These are phyloP conservation scores for Curvularia hawaiiensis DNA, from an alignment of 2,329 filamentous ascomycete genomes.

Conservation along the genomic window DNA sequence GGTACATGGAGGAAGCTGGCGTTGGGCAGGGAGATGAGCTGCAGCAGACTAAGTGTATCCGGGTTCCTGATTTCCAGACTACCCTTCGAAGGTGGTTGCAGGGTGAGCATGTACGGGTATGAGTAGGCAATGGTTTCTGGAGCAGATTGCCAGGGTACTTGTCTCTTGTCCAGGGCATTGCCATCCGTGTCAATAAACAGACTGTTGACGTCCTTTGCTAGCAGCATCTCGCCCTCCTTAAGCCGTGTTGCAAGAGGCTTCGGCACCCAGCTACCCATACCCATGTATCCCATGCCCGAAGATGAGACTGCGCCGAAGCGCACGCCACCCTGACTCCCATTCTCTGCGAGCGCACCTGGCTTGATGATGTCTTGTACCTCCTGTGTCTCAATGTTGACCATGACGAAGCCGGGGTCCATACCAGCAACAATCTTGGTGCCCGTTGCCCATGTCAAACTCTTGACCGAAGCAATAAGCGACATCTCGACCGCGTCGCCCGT, in stretches of 20 bases:
- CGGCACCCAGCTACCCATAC: conserved; percentile 87
- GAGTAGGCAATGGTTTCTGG: conserved; percentile 95
- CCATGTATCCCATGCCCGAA: conserved; percentile 95
- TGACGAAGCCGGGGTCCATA: conserved; percentile 87
- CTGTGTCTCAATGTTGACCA: conserved; percentile 81
- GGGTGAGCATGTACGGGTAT: conserved; percentile 89
- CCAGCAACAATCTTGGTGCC: conserved; percentile 87
- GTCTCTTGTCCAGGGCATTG: conserved; percentile 78
- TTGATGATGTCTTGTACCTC: conserved; percentile 79
- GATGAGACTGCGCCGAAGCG: conserved; percentile 83
- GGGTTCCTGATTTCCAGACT: conserved; percentile 90
- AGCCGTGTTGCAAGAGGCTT: conserved; percentile 86
- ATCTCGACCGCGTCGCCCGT: conserved; percentile 76
- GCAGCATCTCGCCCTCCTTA: conserved; percentile 79
- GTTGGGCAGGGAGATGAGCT: conserved; percentile 80
- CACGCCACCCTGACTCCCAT: conserved; percentile 67
- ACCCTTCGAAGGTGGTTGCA: conserved; percentile 83
- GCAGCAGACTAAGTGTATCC: conserved; percentile 85
- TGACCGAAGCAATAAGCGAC: conserved; percentile 79
- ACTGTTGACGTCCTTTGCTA: conserved; percentile 98
- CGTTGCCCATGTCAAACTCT: conserved; percentile 88
- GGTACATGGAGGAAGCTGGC: conserved; percentile 89
- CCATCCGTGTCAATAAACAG: conserved; percentile 87
- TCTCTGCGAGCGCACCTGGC: conserved; percentile 71
- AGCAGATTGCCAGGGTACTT: conserved; percentile 89